phyloP scores from a whole-genome alignment of 768 basidiomycete genomes.

The Russula vinacea region DNA sequence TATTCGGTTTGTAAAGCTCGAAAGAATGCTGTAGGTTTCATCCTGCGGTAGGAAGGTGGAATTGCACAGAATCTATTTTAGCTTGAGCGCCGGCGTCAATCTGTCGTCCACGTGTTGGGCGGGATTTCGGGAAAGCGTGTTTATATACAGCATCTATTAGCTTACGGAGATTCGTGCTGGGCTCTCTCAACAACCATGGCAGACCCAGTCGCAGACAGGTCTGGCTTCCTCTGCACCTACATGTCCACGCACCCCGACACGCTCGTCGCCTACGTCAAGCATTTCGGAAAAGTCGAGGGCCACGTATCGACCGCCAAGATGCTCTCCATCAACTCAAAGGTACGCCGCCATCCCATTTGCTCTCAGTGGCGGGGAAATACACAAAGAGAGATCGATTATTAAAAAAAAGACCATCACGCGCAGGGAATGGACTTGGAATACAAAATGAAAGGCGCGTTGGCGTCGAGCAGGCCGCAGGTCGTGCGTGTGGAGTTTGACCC shows the following conservation, averaged over 20 bases:
- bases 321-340: constrained; percentile 66
- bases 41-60: too few species aligned
- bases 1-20: too few species aligned
- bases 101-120: too few species aligned
- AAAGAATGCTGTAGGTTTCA: too few species aligned
- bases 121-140: too few species aligned
- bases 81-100: too few species aligned
- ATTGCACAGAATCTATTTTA: too few species aligned
- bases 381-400: too few species aligned
- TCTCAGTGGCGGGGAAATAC: too few species aligned
- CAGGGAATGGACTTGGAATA: constrained; percentile 73
- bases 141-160: too few species aligned
- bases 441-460: constrained; percentile 46
- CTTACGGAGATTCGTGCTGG: background rate
- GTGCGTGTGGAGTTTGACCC: constrained; percentile 64
- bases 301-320: constrained; percentile 63
- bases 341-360: too few species aligned
- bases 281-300: constrained; percentile 62
- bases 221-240: constrained; percentile 75
- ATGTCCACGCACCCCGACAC: constrained; percentile 85
- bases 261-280: constrained; percentile 76
- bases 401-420: too few species aligned
- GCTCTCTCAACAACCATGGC: constrained; percentile 41
- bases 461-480: constrained; percentile 43
- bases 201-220: constrained; percentile 74